Evolutionary conservation across 352 stramenopile genomes (phyloP).

Genomic region (Phytophthora brassicae): DNA sequence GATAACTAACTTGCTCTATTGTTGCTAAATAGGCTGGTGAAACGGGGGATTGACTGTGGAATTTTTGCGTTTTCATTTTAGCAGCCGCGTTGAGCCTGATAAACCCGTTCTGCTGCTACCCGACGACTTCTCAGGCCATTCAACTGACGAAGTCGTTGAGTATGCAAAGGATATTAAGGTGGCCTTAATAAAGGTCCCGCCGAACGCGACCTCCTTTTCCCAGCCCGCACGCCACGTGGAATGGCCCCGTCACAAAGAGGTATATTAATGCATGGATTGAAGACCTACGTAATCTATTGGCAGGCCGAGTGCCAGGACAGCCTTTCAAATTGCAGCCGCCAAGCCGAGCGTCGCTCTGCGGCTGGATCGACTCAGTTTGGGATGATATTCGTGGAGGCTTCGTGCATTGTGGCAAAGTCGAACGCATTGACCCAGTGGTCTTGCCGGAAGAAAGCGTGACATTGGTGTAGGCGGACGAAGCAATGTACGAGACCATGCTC

Average conservation of each 20-base stretch:
- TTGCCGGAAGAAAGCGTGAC: not conserved
- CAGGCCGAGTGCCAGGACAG: not conserved
- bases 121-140: not conserved
- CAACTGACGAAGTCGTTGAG: not conserved
- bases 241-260: not conserved
- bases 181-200: not conserved
- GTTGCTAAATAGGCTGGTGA: too few species aligned
- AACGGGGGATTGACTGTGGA: too few species aligned
- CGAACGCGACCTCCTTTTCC: not conserved
- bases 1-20: too few species aligned
- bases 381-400: not conserved
- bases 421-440: not conserved
- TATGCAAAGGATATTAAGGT: not conserved
- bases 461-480: not conserved
- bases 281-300: too few species aligned
- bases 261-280: not conserved
- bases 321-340: not conserved
- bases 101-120: not conserved
- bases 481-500: not conserved
- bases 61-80: too few species aligned
- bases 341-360: not conserved
- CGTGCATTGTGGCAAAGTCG: not conserved
- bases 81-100: too few species aligned
- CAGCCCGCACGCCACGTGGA: not conserved
- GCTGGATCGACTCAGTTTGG: not conserved